Conservation (phyloP, 2,329 filamentous ascomycete genomes). For the Sordariomycetes sp. region DNA sequence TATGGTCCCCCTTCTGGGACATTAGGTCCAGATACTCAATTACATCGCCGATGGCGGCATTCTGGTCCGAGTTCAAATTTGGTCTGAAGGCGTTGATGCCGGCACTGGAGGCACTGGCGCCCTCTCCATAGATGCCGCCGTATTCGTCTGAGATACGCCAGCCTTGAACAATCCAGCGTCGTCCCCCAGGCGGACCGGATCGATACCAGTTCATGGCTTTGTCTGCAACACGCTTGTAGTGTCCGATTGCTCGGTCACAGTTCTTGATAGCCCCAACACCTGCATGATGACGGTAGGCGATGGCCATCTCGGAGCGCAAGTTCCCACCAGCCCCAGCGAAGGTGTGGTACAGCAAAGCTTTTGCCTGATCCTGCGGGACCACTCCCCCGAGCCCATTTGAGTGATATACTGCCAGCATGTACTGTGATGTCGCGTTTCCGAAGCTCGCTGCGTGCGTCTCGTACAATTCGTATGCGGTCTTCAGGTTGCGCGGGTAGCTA, state of each 20-base stretch:
- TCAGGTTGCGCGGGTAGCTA: conserved; percentile 74
- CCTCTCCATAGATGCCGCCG: conserved; percentile 91
- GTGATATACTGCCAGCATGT: conserved; percentile 94
- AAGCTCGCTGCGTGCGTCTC: conserved; percentile 63
- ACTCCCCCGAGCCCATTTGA: conserved; percentile 81
- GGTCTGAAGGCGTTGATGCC: conserved; percentile 72
- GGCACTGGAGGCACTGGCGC: conserved; percentile 81
- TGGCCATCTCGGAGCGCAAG: conserved; percentile 83
- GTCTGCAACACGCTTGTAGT: conserved; percentile 89
- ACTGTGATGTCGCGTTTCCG: conserved; percentile 86
- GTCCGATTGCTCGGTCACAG: conserved; percentile 75
- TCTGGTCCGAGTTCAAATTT: conserved; percentile 65
- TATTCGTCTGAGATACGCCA: conserved; percentile 84
- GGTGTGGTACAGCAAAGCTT: conserved; percentile 86
- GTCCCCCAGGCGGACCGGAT: conserved; percentile 83
- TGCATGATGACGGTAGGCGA: conserved; percentile 75
- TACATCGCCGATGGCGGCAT: conserved; percentile 85
- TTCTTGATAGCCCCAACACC: conserved; percentile 80
- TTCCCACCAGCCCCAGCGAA: conserved; percentile 82
- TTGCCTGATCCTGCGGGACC: conserved; percentile 79
- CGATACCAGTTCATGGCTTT: conserved; percentile 84
- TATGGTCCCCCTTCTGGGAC: conserved; percentile 81
- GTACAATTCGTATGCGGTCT: conserved; percentile 73
- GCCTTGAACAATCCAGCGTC: conserved; percentile 65
- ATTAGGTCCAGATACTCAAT: conserved; percentile 89